phyloP scores from a whole-genome alignment of 2,329 filamentous ascomycete genomes.

The Apiospora phragmitis region DNA sequence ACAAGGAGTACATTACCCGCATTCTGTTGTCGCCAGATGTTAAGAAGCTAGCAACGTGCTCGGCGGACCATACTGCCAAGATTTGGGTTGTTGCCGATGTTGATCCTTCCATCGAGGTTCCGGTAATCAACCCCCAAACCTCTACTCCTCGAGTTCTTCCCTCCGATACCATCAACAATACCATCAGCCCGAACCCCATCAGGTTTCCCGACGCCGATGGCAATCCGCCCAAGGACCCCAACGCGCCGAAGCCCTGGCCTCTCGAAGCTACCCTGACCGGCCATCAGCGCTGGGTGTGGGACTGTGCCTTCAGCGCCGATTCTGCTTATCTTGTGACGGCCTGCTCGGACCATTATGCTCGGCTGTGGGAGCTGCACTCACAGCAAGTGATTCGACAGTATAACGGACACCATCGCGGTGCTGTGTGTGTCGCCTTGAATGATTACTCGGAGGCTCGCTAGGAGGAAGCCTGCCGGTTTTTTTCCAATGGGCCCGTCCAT shows the following conservation, averaged over 20 bases:
- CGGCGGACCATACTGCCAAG: constrained; percentile 88
- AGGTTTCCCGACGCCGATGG: constrained; percentile 14
- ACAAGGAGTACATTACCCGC: constrained; percentile 90
- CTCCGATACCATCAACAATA: constrained; percentile 12
- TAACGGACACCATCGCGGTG: constrained; percentile 89
- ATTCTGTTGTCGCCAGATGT: constrained; percentile 91
- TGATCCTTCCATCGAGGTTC: constrained; percentile 39
- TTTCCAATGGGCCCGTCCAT: background rate
- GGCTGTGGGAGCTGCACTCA: constrained; percentile 84
- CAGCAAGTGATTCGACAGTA: constrained; percentile 93
- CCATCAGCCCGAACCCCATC: constrained; percentile 5
- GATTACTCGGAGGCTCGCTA: constrained; percentile 68
- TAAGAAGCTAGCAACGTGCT: constrained; percentile 91
- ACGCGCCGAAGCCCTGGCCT: constrained; percentile 61
- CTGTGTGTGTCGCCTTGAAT: constrained; percentile 90
- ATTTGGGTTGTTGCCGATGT: constrained; percentile 89
- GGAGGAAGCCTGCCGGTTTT: constrained; percentile 3
- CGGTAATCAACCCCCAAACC: constrained; percentile 14
- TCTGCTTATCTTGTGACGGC: constrained; percentile 91
- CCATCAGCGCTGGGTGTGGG: constrained; percentile 97
- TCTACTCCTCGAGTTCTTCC: constrained; percentile 13
- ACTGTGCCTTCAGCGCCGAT: constrained; percentile 92
- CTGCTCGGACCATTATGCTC: constrained; percentile 89
- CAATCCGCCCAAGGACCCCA: constrained; percentile 16
- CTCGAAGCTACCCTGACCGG: constrained; percentile 85